A percentile compares a stretch with the other conserved stretches of the same genome.
Evolutionary conservation across 768 basidiomycete species (phyloP).

Genomic region (Pleurotus tuber-regium): DNA sequence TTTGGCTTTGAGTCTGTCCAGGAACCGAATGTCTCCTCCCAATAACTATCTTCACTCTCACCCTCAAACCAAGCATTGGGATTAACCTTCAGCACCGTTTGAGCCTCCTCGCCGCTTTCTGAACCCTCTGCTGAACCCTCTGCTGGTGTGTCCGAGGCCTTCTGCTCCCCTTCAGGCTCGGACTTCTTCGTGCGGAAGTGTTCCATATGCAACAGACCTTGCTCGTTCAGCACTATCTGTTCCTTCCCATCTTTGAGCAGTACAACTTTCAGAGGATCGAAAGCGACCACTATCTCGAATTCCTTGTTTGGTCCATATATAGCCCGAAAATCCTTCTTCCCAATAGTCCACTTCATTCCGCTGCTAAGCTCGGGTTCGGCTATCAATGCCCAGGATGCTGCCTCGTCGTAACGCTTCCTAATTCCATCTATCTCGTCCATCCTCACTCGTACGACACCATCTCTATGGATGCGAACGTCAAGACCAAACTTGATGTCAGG

Average conservation of each 20-base stretch:
- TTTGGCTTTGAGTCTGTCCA: slow-evolving; percentile 97
- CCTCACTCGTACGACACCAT: slow-evolving; percentile 88
- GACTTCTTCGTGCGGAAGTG: slow-evolving; percentile 80
- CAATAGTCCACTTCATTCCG: slow-evolving; percentile 60
- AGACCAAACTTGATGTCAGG: slow-evolving; percentile 81
- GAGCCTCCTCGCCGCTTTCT: slow-evolving; percentile 41
- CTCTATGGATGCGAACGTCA: slow-evolving; percentile 79
- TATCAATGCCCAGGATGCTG: slow-evolving; percentile 85
- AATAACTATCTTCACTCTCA: slow-evolving; percentile 76
- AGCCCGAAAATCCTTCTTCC: slow-evolving; percentile 62
- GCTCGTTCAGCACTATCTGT: slow-evolving; percentile 87
- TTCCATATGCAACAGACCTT: slow-evolving; percentile 94
- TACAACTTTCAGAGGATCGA: slow-evolving; percentile 72
- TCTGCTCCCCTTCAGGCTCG: slow-evolving; percentile 34
- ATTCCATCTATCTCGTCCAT: slow-evolving; percentile 86
- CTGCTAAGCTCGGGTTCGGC: slow-evolving; percentile 65
- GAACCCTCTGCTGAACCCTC: slow-evolving; percentile 44
- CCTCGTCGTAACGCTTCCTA: slow-evolving; percentile 87
- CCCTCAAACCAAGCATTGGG: slow-evolving; percentile 85
- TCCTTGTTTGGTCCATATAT: slow-evolving; percentile 63
- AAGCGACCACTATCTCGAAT: slow-evolving; percentile 66
- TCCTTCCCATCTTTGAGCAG: slow-evolving; percentile 73
- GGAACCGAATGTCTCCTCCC: slow-evolving; percentile 84
- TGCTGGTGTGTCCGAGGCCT: slow-evolving; percentile 35
- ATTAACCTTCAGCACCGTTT: slow-evolving; percentile 54